These are phyloP conservation scores for Cicer cuneatum DNA, from an alignment of 306 rosid genomes.

Conservation along the genomic window DNA sequence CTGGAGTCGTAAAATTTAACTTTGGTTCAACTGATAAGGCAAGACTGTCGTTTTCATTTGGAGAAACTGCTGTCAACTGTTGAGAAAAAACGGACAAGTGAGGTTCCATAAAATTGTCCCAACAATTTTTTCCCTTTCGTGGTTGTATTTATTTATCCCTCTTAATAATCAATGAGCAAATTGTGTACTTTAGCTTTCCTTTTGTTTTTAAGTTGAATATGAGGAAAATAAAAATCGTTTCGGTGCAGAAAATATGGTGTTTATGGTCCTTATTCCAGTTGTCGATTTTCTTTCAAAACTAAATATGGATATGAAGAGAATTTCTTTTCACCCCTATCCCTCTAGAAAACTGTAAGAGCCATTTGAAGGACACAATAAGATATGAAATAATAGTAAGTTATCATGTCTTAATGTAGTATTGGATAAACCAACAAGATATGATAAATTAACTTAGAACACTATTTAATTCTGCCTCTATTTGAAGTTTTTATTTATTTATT, in stretches of 20 bases:
- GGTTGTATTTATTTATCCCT: slow-evolving; percentile 17
- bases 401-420: too few relatives aligned
- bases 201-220: slow-evolving; percentile 9
- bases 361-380: too few relatives aligned
- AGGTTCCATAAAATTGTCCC: slow-evolving; percentile 9
- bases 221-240: background rate
- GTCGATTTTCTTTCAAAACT: too few relatives aligned
- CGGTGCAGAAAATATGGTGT: slow-evolving; percentile 1
- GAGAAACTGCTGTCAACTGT: slow-evolving; percentile 64
- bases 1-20: slow-evolving; percentile 62
- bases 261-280: background rate
- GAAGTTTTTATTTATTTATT: too few relatives aligned
- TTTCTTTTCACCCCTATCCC: too few relatives aligned
- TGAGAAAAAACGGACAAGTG: slow-evolving; percentile 30
- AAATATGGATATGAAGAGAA: too few relatives aligned
- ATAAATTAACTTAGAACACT: too few relatives aligned
- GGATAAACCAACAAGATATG: too few relatives aligned
- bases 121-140: background rate
- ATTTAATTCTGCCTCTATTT: too few relatives aligned
- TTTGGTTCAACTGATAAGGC: slow-evolving; percentile 66
- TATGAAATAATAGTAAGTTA: too few relatives aligned
- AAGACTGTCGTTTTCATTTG: slow-evolving; percentile 61
- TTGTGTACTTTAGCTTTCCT: background rate
- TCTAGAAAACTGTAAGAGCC: too few relatives aligned
- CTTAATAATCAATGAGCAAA: background rate